Conservation (phyloP, 768 basidiomycete genomes). For the Leccinum ochraceum region DNA sequence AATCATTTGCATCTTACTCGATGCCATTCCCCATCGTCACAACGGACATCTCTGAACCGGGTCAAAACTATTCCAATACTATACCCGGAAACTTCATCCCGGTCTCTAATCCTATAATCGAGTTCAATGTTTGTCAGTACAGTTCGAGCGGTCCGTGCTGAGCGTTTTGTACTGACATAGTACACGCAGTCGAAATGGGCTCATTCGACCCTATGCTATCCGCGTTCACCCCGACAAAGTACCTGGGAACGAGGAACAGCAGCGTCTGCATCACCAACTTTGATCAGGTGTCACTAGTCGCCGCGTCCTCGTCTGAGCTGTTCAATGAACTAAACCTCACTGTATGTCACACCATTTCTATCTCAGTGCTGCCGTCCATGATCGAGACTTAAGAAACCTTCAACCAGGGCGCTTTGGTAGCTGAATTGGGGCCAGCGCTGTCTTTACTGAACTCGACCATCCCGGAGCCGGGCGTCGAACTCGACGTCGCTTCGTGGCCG, state of each 20-base stretch:
- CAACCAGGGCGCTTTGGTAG: slow-evolving; percentile 15
- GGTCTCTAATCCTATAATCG: slow-evolving; percentile 34
- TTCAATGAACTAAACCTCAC: slow-evolving; percentile 35
- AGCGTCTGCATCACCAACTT: slow-evolving; percentile 36
- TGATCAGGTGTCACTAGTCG: slow-evolving; percentile 37
- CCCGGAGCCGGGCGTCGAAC: slow-evolving; percentile 28
- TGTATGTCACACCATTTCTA: slow-evolving; percentile 17
- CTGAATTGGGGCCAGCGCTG: slow-evolving; percentile 13
- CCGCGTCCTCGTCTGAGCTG: slow-evolving; percentile 42
- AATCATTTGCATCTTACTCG: slow-evolving; percentile 33
- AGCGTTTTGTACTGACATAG: neutral
- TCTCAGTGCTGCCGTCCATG: neutral
- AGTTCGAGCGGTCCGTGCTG: neutral
- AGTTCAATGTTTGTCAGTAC: slow-evolving; percentile 37
- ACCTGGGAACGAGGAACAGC: slow-evolving; percentile 42
- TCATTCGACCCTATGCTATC: slow-evolving; percentile 45
- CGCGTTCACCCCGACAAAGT: slow-evolving; percentile 46
- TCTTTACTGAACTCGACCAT: slow-evolving; percentile 21
- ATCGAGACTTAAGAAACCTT: neutral
- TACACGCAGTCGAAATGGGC: slow-evolving; percentile 38
- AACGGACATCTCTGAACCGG: slow-evolving; percentile 24
- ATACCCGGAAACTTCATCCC: slow-evolving; percentile 29
- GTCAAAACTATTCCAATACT: slow-evolving; percentile 26
- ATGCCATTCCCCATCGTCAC: slow-evolving; percentile 45
- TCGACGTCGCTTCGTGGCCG: slow-evolving; percentile 36